A percentile compares a stretch with the other conserved stretches of the same genome.
phyloP scores from a whole-genome alignment of 768 basidiomycete species.

The Suillus spraguei region DNA sequence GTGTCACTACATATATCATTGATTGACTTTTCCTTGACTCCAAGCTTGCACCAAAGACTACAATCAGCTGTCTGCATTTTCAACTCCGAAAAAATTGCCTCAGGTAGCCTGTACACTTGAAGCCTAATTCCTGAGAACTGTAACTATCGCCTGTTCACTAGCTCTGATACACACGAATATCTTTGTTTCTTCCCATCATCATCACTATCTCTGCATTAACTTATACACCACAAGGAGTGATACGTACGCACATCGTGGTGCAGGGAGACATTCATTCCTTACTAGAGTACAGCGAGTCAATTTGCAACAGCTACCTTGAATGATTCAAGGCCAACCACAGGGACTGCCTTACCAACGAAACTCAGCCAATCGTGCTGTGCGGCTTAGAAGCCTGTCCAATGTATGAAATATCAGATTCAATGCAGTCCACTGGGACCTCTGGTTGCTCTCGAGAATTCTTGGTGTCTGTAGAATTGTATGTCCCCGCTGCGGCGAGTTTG shows the following conservation, averaged over 20 bases:
- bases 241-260: background rate
- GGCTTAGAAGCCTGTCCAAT: slow-evolving; percentile 2
- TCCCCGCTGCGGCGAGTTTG: slow-evolving; percentile 52
- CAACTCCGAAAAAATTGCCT: background rate
- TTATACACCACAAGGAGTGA: background rate
- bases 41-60: background rate
- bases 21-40: background rate
- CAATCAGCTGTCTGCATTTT: slow-evolving; percentile 3
- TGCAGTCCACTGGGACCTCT: slow-evolving; percentile 6
- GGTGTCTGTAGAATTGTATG: slow-evolving; percentile 62
- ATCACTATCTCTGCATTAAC: slow-evolving; percentile 1
- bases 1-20: background rate
- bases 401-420: slow-evolving; percentile 10
- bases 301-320: background rate
- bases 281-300: background rate
- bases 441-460: slow-evolving; percentile 51
- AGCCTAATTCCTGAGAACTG: slow-evolving; percentile 4
- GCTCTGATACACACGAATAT: slow-evolving; percentile 8
- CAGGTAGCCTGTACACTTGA: background rate
- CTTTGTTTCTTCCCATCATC: slow-evolving; percentile 1
- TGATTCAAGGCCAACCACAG: background rate
- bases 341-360: background rate
- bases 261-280: background rate
- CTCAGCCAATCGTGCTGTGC: slow-evolving; percentile 6
- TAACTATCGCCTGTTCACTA: background rate